Base-by-base conservation (phyloP, 2,329 filamentous ascomycete genomes). In the Nothophoma quercina region DNA sequence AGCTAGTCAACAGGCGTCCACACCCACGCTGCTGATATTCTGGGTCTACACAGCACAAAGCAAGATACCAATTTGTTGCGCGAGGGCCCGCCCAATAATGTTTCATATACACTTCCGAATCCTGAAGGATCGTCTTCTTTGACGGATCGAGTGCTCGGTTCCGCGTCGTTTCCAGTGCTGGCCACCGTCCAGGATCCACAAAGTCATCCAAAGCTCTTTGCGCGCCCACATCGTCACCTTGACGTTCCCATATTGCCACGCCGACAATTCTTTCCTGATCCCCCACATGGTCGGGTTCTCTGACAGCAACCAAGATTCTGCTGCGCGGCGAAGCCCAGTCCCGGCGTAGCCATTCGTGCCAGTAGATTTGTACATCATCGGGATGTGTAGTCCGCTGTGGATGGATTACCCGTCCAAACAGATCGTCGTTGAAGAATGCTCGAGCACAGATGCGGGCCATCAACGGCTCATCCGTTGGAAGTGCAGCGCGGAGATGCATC, bases 1-100 rank as follows among this genome's bases (percentile, higher is more conserved):
- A 79, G 19, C 63, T 47, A 9, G 79, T 77, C 7, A 81, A 68
- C 19, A 58, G 58, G 5, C 64, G 67, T 1, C 77, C 79, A 9
- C 75, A 47, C 2, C 71, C 74, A 30, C 59, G 59, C 4, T 74
- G 68, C 36, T 79, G 77, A 22, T 68, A 71, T 5, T 70, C 67
- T 0, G 78, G 79, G 36, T 75, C 70, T 1, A 78, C 67, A n/a
- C 67, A 70, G 7, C 78, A 58, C 2, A 68, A 45, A 4, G 75
- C 68, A 3, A 81, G 67, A 40, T 73, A 76, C 74, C 73, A 79
- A 16, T 69, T 73, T 15, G 76, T 64, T 0, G 53, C 56, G 5
- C 74, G 63, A 3, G 41, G 25, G 16, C 62, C 53, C 12, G 41
- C 13, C 62, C 62, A 71, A 38, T 63, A 58, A 30, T 68, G 61